Percentiles rank a stretch among this genome's conserved stretches.
Conservation (phyloP, 2,329 filamentous ascomycete genomes). For the Metarhizium humberi region DNA sequence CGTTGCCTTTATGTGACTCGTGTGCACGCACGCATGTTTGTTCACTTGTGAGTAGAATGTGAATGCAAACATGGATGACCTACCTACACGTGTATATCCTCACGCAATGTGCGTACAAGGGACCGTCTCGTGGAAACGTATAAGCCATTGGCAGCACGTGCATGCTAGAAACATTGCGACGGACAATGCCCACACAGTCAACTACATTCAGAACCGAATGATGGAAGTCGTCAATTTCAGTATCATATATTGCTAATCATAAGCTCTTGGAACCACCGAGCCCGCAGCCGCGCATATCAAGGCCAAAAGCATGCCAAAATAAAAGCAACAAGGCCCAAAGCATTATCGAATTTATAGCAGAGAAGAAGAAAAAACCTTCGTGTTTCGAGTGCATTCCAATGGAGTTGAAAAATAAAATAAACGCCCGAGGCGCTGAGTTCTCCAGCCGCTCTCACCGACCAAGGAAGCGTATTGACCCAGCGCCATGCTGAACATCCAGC, state of each 20-base stretch:
- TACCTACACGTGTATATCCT: too few relatives aligned
- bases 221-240: neutral
- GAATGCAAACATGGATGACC: too few relatives aligned
- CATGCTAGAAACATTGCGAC: too few relatives aligned
- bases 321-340: neutral
- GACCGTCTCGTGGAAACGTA: too few relatives aligned
- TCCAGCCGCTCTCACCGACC: slow-evolving; percentile 30
- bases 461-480: slow-evolving; percentile 18
- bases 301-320: neutral
- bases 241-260: neutral
- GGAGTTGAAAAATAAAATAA: slow-evolving; percentile 4
- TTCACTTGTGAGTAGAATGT: neutral
- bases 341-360: neutral
- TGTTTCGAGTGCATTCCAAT: neutral
- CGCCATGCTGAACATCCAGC: slow-evolving; percentile 14
- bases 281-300: neutral
- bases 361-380: neutral
- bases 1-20: neutral
- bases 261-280: neutral
- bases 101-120: too few relatives aligned
- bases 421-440: slow-evolving; percentile 11
- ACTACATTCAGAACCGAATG: neutral
- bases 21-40: neutral
- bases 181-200: too few relatives aligned
- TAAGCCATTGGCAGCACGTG: too few relatives aligned